Percentiles rank a stretch among this genome's conserved stretches.
phyloP scores from a whole-genome alignment of 2,329 filamentous ascomycete species.

The Phoma sp. region DNA sequence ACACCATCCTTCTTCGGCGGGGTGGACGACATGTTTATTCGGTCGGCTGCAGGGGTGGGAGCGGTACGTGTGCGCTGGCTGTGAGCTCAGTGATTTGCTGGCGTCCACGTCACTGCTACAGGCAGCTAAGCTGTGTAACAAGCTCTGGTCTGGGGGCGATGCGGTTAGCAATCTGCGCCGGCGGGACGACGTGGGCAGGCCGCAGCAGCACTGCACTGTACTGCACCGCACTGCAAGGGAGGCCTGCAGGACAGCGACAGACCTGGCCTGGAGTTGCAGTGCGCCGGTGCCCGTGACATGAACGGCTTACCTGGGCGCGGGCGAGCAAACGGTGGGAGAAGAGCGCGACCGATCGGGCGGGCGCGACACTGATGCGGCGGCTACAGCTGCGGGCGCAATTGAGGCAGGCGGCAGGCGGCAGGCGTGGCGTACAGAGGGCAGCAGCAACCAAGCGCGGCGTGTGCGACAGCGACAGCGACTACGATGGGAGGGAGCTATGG shows the following conservation, averaged over 20 bases:
- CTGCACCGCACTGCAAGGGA: background rate
- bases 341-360: constrained; percentile 6
- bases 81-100: constrained; percentile 43
- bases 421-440: constrained; percentile 12
- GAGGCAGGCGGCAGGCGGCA: constrained; percentile 9
- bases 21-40: constrained; percentile 93
- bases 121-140: no score
- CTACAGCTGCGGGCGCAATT: constrained; percentile 17
- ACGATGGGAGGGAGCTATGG: background rate
- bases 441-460: background rate
- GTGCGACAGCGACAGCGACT: constrained; percentile 17
- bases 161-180: background rate
- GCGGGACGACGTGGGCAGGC: background rate
- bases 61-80: constrained; percentile 57
- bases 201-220: no score
- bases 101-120: constrained; percentile 47
- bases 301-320: constrained; percentile 1
- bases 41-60: constrained; percentile 57
- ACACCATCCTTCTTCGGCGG: constrained; percentile 87
- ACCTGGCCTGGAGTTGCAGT: no score
- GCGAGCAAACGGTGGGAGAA: constrained; percentile 7
- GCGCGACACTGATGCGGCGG: background rate
- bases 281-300: no score
- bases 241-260: background rate
- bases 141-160: no score